Evolutionary conservation across 495 filamentous ascomycete species (phyloP).

Genomic region (Ramalina peruviana): DNA sequence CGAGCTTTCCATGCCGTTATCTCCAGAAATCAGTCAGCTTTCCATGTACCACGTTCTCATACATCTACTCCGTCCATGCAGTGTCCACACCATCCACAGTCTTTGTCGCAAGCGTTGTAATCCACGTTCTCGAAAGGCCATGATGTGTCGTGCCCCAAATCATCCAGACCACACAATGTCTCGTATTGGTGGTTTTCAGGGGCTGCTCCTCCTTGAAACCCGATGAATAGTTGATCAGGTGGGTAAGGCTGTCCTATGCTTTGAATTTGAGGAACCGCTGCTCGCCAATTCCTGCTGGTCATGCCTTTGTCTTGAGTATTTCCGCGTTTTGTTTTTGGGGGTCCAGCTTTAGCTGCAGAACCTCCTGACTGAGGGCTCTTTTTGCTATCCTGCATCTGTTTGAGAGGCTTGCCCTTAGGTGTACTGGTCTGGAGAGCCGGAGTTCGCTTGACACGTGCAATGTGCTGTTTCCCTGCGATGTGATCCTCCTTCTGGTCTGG

Average conservation of each 20-base stretch:
- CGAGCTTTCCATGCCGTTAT: too few species aligned
- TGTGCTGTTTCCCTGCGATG: constrained; percentile 8
- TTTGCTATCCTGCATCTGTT: background rate
- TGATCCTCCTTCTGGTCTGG: constrained; percentile 1
- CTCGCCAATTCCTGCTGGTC: background rate
- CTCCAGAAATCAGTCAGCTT: too few species aligned
- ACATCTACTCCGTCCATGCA: constrained; percentile 7
- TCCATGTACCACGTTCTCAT: background rate
- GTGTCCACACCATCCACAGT: constrained; percentile 11
- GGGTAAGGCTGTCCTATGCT: background rate
- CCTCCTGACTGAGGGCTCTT: background rate
- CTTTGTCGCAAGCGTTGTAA: constrained; percentile 8
- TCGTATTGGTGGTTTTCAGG: background rate
- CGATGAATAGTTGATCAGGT: background rate
- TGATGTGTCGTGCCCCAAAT: background rate
- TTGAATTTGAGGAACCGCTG: background rate
- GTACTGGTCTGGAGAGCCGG: background rate
- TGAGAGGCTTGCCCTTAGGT: background rate
- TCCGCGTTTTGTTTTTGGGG: background rate
- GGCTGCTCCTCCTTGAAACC: background rate
- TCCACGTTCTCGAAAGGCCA: background rate
- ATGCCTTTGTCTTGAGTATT: background rate
- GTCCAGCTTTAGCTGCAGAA: background rate
- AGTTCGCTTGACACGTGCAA: constrained; percentile 2
- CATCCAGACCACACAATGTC: too few species aligned